Evolutionary conservation across 2,329 filamentous ascomycete genomes (phyloP), one percentile per base, ranked within the genome.

Genomic region (Colletotrichum chrysophilum): DNA sequence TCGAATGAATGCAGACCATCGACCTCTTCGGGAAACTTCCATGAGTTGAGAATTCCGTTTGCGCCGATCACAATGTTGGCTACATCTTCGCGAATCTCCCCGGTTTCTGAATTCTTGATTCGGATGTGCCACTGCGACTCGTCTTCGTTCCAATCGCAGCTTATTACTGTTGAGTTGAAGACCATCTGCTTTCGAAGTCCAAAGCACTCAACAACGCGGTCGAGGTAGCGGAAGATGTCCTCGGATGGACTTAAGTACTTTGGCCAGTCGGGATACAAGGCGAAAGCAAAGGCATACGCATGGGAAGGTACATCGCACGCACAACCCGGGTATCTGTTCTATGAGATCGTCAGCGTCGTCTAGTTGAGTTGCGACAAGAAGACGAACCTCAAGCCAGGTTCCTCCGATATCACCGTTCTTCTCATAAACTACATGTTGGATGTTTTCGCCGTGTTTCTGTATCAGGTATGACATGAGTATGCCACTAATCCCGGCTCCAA

Each of bases 221-320:
- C 43, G n/a, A 52, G 43, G 43, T 52, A 52, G n/a, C 43, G 43
- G 43, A 52, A 52, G 43, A 52, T 52, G 43, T 52, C 43, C 43
- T 52, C 43, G 10, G 43, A 52, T 21, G 43, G 43, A 13, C 43
- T 52, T 1, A 52, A 52, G 43, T 52, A 52, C n/a, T 52, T 52
- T 13, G 43, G 43, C 43, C 43, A 52, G 43, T 52, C 43, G 10
- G 43, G n/a, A 21, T 52, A 52, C 4, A 52, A 52, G 6, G 43
- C 43, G 43, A 52, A 52, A 7, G 43, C n/a, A 52, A 52, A 52
- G 0, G 43, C 43, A 3, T 52, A 52, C 10, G 43, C 43, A 4
- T 52, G 43, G 1, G 43, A 52, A 52, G 43, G 43, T 7, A 52
- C 43, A 21, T 52, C 43, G 43, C 43, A 52, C 4, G 43, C 43